Evolutionary conservation across 768 basidiomycete species (phyloP).

Genomic region (Antrodiella citrinella): DNA sequence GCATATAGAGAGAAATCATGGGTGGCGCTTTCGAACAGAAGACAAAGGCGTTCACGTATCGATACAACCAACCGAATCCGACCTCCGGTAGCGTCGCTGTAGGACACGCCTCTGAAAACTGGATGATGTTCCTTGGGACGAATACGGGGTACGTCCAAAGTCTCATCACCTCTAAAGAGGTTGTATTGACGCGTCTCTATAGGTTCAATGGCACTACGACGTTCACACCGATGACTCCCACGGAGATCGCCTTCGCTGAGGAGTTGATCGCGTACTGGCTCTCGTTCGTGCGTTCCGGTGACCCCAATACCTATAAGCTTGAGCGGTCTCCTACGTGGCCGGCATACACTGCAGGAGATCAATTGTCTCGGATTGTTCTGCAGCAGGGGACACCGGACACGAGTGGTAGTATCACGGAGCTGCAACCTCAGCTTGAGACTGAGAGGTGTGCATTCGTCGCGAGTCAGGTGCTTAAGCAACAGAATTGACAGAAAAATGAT

Average conservation of each 20-base stretch:
- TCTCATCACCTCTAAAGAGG: conserved; percentile 45
- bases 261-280: conserved; percentile 63
- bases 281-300: conserved; percentile 49
- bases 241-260: conserved; percentile 42
- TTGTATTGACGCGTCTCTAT: conserved; percentile 33
- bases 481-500: no score
- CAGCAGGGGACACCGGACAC: conserved; percentile 29
- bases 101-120: conserved; percentile 52
- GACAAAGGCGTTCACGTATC: conserved; percentile 41
- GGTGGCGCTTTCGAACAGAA: conserved; percentile 30
- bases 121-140: conserved; percentile 59
- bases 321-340: conserved; percentile 44
- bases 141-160: conserved; percentile 44
- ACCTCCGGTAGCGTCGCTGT: conserved; percentile 30
- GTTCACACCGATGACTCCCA: conserved; percentile 37
- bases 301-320: conserved; percentile 51
- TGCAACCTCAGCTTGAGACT: conserved; percentile 28
- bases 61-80: conserved; percentile 51
- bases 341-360: conserved; percentile 23
- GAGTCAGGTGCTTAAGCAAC: conserved; percentile 24
- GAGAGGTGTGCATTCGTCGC: conserved; percentile 31
- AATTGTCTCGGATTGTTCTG: conserved; percentile 37
- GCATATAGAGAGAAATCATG: conserved; percentile 38
- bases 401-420: conserved; percentile 36
- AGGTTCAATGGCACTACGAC: conserved; percentile 43